Base-by-base conservation (phyloP, 1,284 basidiomycete species). In the Irpex lacteus region DNA sequence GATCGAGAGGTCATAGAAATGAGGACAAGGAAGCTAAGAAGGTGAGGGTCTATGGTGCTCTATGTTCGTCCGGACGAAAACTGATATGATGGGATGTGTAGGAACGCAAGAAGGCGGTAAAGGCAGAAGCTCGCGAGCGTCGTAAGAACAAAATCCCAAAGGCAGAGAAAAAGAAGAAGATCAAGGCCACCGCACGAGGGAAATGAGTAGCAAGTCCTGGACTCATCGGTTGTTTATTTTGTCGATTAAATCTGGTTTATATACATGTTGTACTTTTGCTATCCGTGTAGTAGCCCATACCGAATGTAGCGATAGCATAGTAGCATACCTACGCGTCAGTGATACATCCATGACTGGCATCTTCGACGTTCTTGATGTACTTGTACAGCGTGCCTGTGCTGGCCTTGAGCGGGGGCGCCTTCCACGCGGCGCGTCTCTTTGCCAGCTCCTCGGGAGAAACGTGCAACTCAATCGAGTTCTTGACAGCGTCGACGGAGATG, bases 81-180 rank as follows among this genome's bases (percentile, higher is more conserved):
- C 63, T 34, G 47, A 56, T 52, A 58, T 62, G 11, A 60, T 53
- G 61, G 58, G 60, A 9, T 47, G 13, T 59, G 32, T 73, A 96
- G 93, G 93, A 95, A 75, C 87, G 96, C 8, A 96, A 98, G 77
- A 92, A 94, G 74, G 89, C 90, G 9, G 86, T 85, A 37, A 98
- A 98, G 75, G 91, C 90, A 68, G 92, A 93, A 75, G 88, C 90
- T 60, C 85, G 91, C 70, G 95, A 98, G 78, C 93, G 87, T 76
- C 84, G 96, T 66, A 94, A 95, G 76, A 82, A 86, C 69, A 98
- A 98, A 80, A 95, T 98, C 82, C 92, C 94, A 60, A 98, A 98
- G 76, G 86, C 89, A 49, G 94, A 96, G 77, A 98, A 98, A 81
- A 92, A 93, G 78, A 84, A 88, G 59, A 85, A 86, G 68, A 84